Evolutionary conservation across 495 filamentous ascomycete genomes (phyloP), one percentile per base, ranked within the genome.

Genomic region (Cairneyella variabilis): DNA sequence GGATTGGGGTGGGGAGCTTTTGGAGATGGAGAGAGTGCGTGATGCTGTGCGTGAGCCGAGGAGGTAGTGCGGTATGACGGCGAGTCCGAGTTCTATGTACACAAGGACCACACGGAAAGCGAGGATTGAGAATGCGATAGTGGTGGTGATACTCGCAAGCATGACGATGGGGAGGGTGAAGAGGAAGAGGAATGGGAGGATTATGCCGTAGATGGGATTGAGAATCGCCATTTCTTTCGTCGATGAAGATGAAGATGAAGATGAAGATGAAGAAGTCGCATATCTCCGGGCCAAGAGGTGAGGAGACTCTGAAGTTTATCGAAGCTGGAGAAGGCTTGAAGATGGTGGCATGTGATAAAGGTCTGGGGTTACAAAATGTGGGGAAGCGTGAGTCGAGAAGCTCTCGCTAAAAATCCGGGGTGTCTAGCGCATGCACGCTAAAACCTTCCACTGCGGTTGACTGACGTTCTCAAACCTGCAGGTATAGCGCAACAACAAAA

Each of bases 131-230:
- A 88, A 73, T 30, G 88, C 85, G 39, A 90, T 53, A 16, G 73
- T 73, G 30, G 85, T 82, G 28, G 89, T 92, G 51, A 90, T 60
- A 54, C 74, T 76, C 45, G 88, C 89, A 46, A 87, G 81, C 46
- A 87, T 60, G 49, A 81, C 71, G 50, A 92, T 75, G 1, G 89
- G 87, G 18, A 90, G 68, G 11, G 85, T 83, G 60, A 88, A 67
- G 51, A 88, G 45, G 58, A 82, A 69, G 49, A 91, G 68, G 32
- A 65, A 52, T 2, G 84, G 85, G 16, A 88, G 74, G 18, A 80
- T 69, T 12, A 88, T 50, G 22, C 83, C 59, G 52, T 79, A 74
- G 25, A 77, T 62, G 22, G 75, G 69, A 38, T 64, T 76, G 53
- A 72, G 64, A 48, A 72, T 51, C 22, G 69, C 64, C 75, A 84